Evolutionary conservation across 176 grass and related monocot species (phyloP).

Genomic region (Aegilops longissima): DNA sequence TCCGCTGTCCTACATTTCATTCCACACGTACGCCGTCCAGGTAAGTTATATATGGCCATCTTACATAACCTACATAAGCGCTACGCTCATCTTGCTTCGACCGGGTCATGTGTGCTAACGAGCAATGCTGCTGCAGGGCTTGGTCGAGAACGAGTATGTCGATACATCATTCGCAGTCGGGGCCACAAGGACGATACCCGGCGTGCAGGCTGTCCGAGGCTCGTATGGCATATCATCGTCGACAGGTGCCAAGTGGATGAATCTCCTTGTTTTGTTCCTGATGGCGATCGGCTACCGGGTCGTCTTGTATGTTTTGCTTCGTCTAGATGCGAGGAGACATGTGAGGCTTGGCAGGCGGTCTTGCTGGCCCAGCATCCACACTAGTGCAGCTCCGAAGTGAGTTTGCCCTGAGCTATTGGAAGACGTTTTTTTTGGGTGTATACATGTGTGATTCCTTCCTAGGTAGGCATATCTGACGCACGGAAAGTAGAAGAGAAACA

Average conservation of each 20-base stretch:
- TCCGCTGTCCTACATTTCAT: slow-evolving; percentile 71
- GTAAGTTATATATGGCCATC: slow-evolving; percentile 3
- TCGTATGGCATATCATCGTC: slow-evolving; percentile 81
- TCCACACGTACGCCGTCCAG: slow-evolving; percentile 79
- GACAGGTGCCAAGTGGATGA: slow-evolving; percentile 59
- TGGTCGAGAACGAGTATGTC: slow-evolving; percentile 90
- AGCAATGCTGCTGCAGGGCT: slow-evolving; percentile 47
- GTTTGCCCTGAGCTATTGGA: no score
- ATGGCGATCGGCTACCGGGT: slow-evolving; percentile 74
- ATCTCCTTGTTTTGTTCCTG: slow-evolving; percentile 68
- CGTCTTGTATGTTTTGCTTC: slow-evolving; percentile 62
- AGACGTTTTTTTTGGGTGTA: background rate
- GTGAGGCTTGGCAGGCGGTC: background rate
- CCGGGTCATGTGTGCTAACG: background rate
- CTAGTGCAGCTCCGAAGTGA: slow-evolving; percentile 35
- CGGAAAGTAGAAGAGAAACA: background rate
- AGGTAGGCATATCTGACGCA: slow-evolving; percentile 1
- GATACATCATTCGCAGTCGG: slow-evolving; percentile 86
- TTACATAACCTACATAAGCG: background rate
- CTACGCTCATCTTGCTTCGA: background rate
- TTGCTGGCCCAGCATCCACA: slow-evolving; percentile 37
- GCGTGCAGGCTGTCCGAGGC: slow-evolving; percentile 76
- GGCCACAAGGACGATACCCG: slow-evolving; percentile 74
- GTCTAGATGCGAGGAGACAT: slow-evolving; percentile 49
- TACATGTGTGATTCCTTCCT: slow-evolving; percentile 22